phyloP scores from a whole-genome alignment of 31 red algal genomes.

The Endocladia muricata region DNA sequence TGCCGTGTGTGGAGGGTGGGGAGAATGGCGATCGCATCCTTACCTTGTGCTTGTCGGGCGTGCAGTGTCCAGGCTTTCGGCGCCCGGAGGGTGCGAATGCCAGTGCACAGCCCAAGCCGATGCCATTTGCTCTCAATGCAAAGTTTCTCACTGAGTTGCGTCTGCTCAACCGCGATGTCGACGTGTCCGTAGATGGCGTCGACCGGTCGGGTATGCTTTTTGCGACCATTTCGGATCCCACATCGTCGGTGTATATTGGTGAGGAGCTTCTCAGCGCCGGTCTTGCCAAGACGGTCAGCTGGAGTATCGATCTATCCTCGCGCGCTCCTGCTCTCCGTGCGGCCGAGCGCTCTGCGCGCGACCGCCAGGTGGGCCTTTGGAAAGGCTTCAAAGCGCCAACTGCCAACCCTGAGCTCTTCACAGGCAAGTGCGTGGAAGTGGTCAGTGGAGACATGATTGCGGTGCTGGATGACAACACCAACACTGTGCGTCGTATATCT shows the following conservation, averaged over 20 bases:
- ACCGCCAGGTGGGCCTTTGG: slow-evolving; percentile 82
- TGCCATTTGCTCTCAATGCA: slow-evolving; percentile 89
- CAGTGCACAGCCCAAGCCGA: slow-evolving; percentile 34
- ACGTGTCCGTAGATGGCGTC: slow-evolving; percentile 50
- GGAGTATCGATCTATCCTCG: slow-evolving; percentile 73
- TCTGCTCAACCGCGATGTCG: slow-evolving; percentile 76
- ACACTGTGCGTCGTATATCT: slow-evolving; percentile 54
- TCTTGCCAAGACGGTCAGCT: slow-evolving; percentile 79
- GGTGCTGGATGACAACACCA: slow-evolving; percentile 62
- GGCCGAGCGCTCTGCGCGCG: slow-evolving; percentile 70
- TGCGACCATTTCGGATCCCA: slow-evolving; percentile 61
- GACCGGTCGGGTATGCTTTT: slow-evolving; percentile 81
- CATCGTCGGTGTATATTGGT: slow-evolving; percentile 54
- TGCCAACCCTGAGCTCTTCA: slow-evolving; percentile 49
- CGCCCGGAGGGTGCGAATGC: slow-evolving; percentile 41
- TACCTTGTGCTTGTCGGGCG: slow-evolving; percentile 65
- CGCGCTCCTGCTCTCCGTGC: slow-evolving; percentile 52
- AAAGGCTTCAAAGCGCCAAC: slow-evolving; percentile 67
- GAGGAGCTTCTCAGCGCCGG: slow-evolving; percentile 83
- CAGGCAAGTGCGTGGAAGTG: slow-evolving; percentile 73
- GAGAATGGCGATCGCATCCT: slow-evolving; percentile 45
- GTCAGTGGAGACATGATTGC: slow-evolving; percentile 83
- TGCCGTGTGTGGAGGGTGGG: slow-evolving; percentile 23
- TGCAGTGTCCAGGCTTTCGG: slow-evolving; percentile 86
- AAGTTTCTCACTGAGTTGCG: slow-evolving; percentile 77